Percentiles rank a stretch among this genome's conserved stretches.
Evolutionary conservation across 305 asterid genomes (phyloP).

Genomic region (Petunia hybrid): DNA sequence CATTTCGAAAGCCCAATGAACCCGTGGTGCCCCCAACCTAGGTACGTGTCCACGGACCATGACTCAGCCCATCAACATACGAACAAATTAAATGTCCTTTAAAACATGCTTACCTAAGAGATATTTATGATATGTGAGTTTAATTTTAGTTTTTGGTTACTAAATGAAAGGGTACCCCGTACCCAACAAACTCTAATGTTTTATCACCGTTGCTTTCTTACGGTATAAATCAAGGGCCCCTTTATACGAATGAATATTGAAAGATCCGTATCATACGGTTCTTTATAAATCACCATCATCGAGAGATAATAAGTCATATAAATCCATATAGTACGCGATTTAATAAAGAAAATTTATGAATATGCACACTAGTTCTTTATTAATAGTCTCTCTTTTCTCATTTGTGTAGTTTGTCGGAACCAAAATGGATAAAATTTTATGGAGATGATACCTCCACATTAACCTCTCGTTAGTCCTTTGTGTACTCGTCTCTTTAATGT

Average conservation of each 20-base stretch:
- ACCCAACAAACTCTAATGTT: slow-evolving; percentile 17
- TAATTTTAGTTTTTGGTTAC: background rate
- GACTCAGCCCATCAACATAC: slow-evolving; percentile 35
- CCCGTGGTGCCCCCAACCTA: background rate
- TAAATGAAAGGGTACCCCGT: background rate
- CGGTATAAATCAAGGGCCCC: slow-evolving; percentile 22
- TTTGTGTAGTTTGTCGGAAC: background rate
- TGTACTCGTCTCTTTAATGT: background rate
- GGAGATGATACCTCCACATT: slow-evolving; percentile 11
- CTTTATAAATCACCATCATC: slow-evolving; percentile 38
- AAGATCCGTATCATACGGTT: slow-evolving; percentile 31
- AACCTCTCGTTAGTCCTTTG: background rate
- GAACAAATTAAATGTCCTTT: background rate
- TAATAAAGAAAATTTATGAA: background rate
- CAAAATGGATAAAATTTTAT: slow-evolving; percentile 8
- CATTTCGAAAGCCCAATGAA: background rate
- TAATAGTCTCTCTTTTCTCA: background rate
- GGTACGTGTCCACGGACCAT: slow-evolving; percentile 33
- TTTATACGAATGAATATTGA: slow-evolving; percentile 33
- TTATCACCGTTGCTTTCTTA: slow-evolving; percentile 39
- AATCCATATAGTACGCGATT: background rate
- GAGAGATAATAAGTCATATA: slow-evolving; percentile 29
- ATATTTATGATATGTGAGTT: background rate
- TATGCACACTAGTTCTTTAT: background rate
- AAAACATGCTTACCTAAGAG: background rate